Base-by-base conservation (phyloP, 441 rosid genomes). In the Gossypium trilobum region DNA sequence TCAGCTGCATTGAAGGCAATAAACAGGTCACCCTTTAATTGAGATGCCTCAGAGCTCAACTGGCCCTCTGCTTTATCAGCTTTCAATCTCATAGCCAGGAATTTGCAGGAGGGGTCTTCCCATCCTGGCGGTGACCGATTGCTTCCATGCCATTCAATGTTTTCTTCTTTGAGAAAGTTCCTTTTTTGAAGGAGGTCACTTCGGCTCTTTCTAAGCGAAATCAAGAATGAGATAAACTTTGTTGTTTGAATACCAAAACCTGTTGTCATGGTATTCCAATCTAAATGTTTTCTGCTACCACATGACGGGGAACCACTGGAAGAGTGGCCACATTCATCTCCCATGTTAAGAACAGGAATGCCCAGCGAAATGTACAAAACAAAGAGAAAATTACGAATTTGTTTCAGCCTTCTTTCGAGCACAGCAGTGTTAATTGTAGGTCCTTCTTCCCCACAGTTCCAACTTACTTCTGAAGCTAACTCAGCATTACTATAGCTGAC, bases 401-500 rank as follows among this genome's bases (percentile, higher is more conserved):
- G 97, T 71, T 90, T 92, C 56, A 94, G 87, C 73, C 97, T 79
- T 78, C 85, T 87, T 79, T 90, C 92, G 55, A 94, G 95, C 70
- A 94, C 85, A 48, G 79, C 80, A 25, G 83, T 73, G 67, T 85
- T 85, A 71, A 73, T 86, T 4, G 97, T 94, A 52, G 91, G 89
- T 66, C 97, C 97, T 89, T 94, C 98, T 75, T 82, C 91, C 16
- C 98, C 97, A 51, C 96, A 91, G 68, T 94, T 94, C 98, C 97
- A 94, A 68, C 97, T 89, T n/a, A 82, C 75, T 73, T 92, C 92
- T 16, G 87, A 71, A 71, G 87, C 86, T 31, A 90, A 75, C 72
- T 80, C 74, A 36, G 75, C 75, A 54, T 65, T 63, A 69, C 93
- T 85, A 77, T 88, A 94, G 84, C 99, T 91, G 68, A 94, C 97